Evolutionary conservation across 495 filamentous ascomycete species (phyloP).

Genomic region (Talaromyces adpressus): DNA sequence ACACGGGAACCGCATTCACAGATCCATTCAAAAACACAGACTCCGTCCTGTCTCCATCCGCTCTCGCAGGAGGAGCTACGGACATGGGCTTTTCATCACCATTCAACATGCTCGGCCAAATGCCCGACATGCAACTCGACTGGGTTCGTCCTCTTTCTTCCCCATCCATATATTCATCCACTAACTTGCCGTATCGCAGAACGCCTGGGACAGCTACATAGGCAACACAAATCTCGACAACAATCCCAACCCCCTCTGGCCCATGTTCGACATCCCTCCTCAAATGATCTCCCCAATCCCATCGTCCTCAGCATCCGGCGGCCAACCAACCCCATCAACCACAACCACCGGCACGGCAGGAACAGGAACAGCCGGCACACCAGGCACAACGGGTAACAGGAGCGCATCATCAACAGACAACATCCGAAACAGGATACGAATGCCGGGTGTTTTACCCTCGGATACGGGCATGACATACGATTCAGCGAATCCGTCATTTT

Average conservation of each 20-base stretch:
- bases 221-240: constrained; percentile 42
- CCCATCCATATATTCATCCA: not conserved
- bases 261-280: constrained; percentile 30
- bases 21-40: constrained; percentile 29
- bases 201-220: constrained; percentile 51
- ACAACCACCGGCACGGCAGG: not conserved
- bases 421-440: not conserved
- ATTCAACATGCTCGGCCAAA: constrained; percentile 48
- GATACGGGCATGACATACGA: constrained; percentile 1
- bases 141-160: constrained; percentile 52
- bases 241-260: constrained; percentile 41
- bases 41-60: constrained; percentile 23
- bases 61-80: constrained; percentile 24
- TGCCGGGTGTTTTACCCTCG: not conserved
- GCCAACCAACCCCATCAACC: not conserved
- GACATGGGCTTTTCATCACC: constrained; percentile 41
- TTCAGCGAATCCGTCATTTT: not conserved
- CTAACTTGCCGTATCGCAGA: constrained; percentile 25
- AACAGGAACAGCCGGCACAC: too few species aligned
- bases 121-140: constrained; percentile 64
- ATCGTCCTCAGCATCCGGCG: constrained; percentile 5
- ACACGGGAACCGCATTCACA: constrained; percentile 27
- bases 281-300: constrained; percentile 15
- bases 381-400: not conserved
- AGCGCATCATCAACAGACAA: not conserved